Conservation (phyloP, 768 basidiomycete species). For the Boletus coccyginus region DNA sequence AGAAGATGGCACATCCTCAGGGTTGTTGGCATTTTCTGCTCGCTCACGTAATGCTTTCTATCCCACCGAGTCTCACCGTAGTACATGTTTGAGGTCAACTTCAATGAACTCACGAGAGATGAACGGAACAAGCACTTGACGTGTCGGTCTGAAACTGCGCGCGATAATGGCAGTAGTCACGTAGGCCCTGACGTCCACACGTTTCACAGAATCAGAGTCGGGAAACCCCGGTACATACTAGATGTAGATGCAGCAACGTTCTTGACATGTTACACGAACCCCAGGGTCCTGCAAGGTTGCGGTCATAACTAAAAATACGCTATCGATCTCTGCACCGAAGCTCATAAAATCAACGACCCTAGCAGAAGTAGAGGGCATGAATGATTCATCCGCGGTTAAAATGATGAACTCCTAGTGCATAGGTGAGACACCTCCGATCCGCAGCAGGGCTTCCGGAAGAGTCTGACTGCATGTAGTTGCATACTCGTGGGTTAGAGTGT, state of each 20-base stretch:
- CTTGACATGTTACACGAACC: neutral
- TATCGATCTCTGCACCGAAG: conserved; percentile 12
- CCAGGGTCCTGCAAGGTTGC: conserved; percentile 7
- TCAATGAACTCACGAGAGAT: neutral
- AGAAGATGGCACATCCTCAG: conserved; percentile 9
- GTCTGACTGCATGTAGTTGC: neutral
- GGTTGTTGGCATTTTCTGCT: neutral
- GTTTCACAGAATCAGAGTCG: neutral
- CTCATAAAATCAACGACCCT: conserved; percentile 4
- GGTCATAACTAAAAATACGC: neutral
- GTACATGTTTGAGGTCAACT: neutral
- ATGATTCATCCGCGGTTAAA: conserved; percentile 6
- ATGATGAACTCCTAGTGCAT: neutral
- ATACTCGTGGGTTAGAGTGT: conserved; percentile 11
- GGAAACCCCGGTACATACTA: neutral
- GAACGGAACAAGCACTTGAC: neutral
- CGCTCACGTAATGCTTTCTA: conserved; percentile 15
- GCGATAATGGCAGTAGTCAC: neutral
- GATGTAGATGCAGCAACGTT: neutral
- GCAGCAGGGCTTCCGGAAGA: conserved; percentile 1
- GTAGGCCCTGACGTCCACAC: neutral
- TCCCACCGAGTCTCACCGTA: neutral
- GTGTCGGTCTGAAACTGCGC: neutral
- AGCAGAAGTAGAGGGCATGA: neutral
- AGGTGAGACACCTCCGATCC: neutral